These are phyloP conservation scores for Cucumis hystrix DNA, from an alignment of 306 rosid species.

Conservation along the genomic window DNA sequence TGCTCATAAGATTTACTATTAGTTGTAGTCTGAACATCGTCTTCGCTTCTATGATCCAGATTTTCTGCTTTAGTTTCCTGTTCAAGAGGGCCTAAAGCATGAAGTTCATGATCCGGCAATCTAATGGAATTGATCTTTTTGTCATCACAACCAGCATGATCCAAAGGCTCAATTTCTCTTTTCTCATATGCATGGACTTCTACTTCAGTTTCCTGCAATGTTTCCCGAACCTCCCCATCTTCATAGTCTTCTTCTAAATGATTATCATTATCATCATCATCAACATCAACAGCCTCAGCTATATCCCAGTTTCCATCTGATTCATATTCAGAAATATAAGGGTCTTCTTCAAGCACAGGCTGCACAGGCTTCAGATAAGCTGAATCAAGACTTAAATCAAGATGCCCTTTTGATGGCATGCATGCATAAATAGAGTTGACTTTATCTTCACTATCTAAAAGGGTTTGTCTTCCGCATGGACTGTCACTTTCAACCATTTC, in stretches of 20 bases:
- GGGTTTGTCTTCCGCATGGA: slow-evolving; percentile 14
- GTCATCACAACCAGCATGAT: slow-evolving; percentile 20
- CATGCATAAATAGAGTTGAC: background rate
- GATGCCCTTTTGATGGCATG: slow-evolving; percentile 6
- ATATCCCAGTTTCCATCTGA: slow-evolving; percentile 68
- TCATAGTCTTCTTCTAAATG: slow-evolving; percentile 56
- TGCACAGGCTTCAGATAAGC: slow-evolving; percentile 18
- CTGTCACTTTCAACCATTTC: slow-evolving; percentile 13
- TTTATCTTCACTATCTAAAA: slow-evolving; percentile 7
- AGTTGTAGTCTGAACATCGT: slow-evolving; percentile 11
- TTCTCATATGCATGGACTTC: slow-evolving; percentile 35
- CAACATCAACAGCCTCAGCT: slow-evolving; percentile 40
- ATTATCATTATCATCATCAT: slow-evolving; percentile 19
- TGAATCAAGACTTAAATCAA: slow-evolving; percentile 24
- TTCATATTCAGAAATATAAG: slow-evolving; percentile 52
- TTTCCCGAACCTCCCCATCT: slow-evolving; percentile 82
- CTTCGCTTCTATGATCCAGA: slow-evolving; percentile 5
- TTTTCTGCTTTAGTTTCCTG: slow-evolving; percentile 14
- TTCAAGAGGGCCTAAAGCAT: slow-evolving; percentile 15
- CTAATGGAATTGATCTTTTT: slow-evolving; percentile 23
- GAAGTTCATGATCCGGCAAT: slow-evolving; percentile 14
- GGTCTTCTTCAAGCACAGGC: slow-evolving; percentile 35
- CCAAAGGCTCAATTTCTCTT: slow-evolving; percentile 34
- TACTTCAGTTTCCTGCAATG: slow-evolving; percentile 20
- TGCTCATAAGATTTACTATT: background rate